Percentiles rank a stretch among this genome's conserved stretches.
These are phyloP conservation scores for Globisporangium irregulare DNA, from an alignment of 352 stramenopile genomes.

Conservation along the genomic window DNA sequence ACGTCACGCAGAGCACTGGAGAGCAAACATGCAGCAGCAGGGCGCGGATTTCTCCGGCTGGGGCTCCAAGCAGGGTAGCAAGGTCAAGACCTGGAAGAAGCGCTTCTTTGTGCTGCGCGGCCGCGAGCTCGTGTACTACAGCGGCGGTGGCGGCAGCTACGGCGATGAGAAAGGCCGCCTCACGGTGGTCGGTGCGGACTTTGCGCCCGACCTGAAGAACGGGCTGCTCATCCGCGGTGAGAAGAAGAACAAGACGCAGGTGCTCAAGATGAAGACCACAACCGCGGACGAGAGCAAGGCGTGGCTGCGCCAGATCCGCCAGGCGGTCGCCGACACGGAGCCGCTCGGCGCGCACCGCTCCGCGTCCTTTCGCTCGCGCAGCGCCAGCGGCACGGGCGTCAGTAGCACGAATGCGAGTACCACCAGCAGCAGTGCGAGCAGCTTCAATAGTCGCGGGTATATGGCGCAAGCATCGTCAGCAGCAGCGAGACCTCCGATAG, in stretches of 20 bases:
- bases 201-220: slow-evolving; percentile 41
- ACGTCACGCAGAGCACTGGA: neutral
- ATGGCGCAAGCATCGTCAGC: neutral
- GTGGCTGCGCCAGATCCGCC: slow-evolving; percentile 48
- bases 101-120: slow-evolving; percentile 52
- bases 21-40: slow-evolving; percentile 4
- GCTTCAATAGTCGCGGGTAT: neutral
- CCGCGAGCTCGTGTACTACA: slow-evolving; percentile 37
- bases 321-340: slow-evolving; percentile 24
- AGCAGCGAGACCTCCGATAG: neutral
- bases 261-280: slow-evolving; percentile 64
- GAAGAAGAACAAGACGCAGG: slow-evolving; percentile 40
- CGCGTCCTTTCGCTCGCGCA: slow-evolving; percentile 17
- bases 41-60: slow-evolving; percentile 46
- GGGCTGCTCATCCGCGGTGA: slow-evolving; percentile 59
- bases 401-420: slow-evolving; percentile 1
- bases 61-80: slow-evolving; percentile 71
- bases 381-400: slow-evolving; percentile 6
- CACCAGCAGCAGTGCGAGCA: slow-evolving; percentile 8
- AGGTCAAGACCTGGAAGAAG: slow-evolving; percentile 47
- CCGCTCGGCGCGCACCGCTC: neutral
- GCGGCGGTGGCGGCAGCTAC: slow-evolving; percentile 30
- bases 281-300: slow-evolving; percentile 47
- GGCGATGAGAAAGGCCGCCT: slow-evolving; percentile 68
- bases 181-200: slow-evolving; percentile 47